Evolutionary conservation across 257 asterid species (phyloP).

Genomic region (Leptodermis oblonga): DNA sequence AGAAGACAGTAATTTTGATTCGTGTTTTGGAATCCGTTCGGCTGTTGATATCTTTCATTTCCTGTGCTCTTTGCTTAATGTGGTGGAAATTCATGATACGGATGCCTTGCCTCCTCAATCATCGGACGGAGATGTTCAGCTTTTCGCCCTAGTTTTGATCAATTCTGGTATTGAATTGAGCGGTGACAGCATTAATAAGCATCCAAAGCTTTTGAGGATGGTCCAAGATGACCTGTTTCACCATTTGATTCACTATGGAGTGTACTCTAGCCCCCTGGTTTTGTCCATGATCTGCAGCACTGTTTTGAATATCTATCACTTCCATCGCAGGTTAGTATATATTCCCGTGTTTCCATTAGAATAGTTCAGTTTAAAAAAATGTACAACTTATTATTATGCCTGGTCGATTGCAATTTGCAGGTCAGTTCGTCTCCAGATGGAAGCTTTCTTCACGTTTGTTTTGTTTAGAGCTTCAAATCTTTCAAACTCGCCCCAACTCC

Average conservation of each 20-base stretch:
- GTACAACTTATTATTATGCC: too few species aligned
- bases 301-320: slow-evolving; percentile 76
- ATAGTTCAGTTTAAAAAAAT: too few species aligned
- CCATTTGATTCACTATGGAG: slow-evolving; percentile 78
- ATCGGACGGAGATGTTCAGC: slow-evolving; percentile 65
- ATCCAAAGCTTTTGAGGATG: slow-evolving; percentile 86
- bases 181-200: slow-evolving; percentile 86
- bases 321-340: slow-evolving; percentile 75
- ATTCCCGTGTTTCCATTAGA: too few species aligned
- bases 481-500: slow-evolving; percentile 49
- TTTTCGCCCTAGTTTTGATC: slow-evolving; percentile 66
- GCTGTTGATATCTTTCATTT: slow-evolving; percentile 86
- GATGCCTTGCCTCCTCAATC: slow-evolving; percentile 49
- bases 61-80: slow-evolving; percentile 80
- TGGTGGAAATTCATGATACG: slow-evolving; percentile 53
- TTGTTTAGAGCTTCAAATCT: slow-evolving; percentile 49
- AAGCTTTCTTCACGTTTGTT: slow-evolving; percentile 75
- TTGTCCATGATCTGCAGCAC: slow-evolving; percentile 88
- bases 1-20: slow-evolving; percentile 64
- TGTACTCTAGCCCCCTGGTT: slow-evolving; percentile 63
- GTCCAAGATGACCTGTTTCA: slow-evolving; percentile 85
- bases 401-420: too few species aligned
- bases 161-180: slow-evolving; percentile 79
- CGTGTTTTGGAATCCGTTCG: slow-evolving; percentile 72
- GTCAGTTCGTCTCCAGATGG: slow-evolving; percentile 79